Evolutionary conservation across 345 rosid genomes (phyloP), one percentile per base, ranked within the genome.

Genomic region (Eucalyptus sp.): DNA sequence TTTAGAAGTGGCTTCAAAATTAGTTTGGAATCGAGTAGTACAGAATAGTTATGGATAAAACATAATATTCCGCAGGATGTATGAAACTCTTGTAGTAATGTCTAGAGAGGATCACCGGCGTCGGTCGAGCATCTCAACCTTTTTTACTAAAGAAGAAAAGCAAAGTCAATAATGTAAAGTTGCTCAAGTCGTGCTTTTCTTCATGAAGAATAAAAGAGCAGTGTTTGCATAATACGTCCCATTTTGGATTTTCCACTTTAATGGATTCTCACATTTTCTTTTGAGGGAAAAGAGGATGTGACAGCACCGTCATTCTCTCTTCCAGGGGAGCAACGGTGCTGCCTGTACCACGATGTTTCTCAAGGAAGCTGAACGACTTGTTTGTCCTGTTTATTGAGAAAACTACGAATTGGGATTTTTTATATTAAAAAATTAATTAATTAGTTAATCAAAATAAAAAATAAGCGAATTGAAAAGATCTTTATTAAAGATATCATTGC

Each of bases 61-160:
- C 1, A 4, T 7, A 3, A 62, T 62, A 6, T 27, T 27, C 7
- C 33, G 1, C 3, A 51, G 1, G 0, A 27, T 60, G 12, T 29
- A 13, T 0, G 31, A 8, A 5, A 68, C 44, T 5, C 44, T 33
- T 33, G 37, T 17, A 33, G 22, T 9, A 33, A 68, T 2, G 27
- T 20, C 13, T 2, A 20, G 13, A 37, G 27, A 76, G 14, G 14
- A 20, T 37, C 4, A 2, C 14, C 2, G 6, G 83, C 17, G 48
- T 24, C 7, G 27, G 14, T 10, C 2, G 13, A 6, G 81, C 14
- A 24, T 37, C 83, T 18, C 46, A 14, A 37, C 83, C 83, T 37
- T 76, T 76, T 5, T 37, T 37, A 7, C 25, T 33, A 71, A 37
- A 7, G 33, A 33, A 16, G 4, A 37, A 33, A 18, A 71, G 13